phyloP scores from a whole-genome alignment of 2,329 filamentous ascomycete species.

The Cadophora malorum region DNA sequence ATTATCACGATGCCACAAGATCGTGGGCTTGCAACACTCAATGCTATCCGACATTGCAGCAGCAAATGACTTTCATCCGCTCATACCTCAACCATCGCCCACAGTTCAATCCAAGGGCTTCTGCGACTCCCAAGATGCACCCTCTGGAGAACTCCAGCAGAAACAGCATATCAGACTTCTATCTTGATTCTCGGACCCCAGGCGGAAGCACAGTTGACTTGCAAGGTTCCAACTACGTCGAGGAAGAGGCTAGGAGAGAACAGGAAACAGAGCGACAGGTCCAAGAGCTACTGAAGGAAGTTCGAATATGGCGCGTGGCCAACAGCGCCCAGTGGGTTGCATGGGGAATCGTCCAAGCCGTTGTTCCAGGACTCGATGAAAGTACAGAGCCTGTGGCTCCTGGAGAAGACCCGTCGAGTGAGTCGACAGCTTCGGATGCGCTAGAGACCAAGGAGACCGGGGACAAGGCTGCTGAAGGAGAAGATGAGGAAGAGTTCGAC shows the following conservation, averaged over 20 bases:
- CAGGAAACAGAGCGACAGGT: conserved; percentile 72
- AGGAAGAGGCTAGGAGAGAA: conserved; percentile 67
- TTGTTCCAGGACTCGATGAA: conserved; percentile 69
- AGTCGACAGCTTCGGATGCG: neutral
- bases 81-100: conserved; percentile 87
- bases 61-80: conserved; percentile 84
- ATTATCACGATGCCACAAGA: conserved; percentile 79
- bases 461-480: conserved; percentile 34
- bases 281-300: conserved; percentile 75
- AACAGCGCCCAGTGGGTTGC: conserved; percentile 92
- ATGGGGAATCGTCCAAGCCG: conserved; percentile 96
- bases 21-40: conserved; percentile 72
- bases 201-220: conserved; percentile 55
- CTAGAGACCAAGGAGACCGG: conserved; percentile 26
- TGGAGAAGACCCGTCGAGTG: neutral
- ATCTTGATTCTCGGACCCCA: conserved; percentile 76
- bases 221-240: conserved; percentile 46
- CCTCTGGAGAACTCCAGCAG: conserved; percentile 37
- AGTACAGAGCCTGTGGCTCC: conserved; percentile 8
- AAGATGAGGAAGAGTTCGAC: conserved; percentile 74
- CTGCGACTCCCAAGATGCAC: conserved; percentile 44
- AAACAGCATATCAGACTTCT: conserved; percentile 59
- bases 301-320: conserved; percentile 82
- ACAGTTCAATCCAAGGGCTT: conserved; percentile 61
- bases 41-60: conserved; percentile 77